These are phyloP conservation scores for Rubroboletus pulcherrimus DNA, from an alignment of 768 basidiomycete genomes.

Conservation along the genomic window DNA sequence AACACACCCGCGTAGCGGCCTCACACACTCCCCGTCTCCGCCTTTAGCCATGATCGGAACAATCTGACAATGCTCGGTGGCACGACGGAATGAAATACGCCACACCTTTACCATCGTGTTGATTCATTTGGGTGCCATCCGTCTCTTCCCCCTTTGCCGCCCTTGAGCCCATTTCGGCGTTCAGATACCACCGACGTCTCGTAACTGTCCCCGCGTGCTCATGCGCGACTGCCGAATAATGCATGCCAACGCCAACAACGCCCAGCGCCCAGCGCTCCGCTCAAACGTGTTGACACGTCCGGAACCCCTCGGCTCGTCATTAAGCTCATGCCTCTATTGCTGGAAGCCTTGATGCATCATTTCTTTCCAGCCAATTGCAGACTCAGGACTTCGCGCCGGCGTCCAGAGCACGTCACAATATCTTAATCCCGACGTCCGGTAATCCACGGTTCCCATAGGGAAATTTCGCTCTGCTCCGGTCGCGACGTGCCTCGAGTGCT, in stretches of 20 bases:
- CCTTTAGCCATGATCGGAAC: constrained; percentile 6
- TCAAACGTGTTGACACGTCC: constrained; percentile 7
- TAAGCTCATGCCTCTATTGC: neutral
- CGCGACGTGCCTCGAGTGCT: neutral
- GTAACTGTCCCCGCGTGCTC: neutral
- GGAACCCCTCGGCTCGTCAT: neutral
- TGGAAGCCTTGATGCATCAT: neutral
- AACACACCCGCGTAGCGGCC: neutral
- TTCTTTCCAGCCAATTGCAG: neutral
- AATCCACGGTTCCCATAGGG: neutral
- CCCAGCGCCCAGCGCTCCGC: neutral
- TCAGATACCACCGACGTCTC: neutral
- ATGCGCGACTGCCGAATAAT: neutral
- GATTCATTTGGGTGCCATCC: neutral
- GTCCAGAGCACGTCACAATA: neutral
- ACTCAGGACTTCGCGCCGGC: neutral
- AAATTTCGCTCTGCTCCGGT: constrained; percentile 5
- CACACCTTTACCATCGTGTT: neutral
- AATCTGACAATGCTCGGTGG: constrained; percentile 3
- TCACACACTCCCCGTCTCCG: neutral
- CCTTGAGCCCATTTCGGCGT: neutral
- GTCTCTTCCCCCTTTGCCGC: neutral
- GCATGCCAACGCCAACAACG: constrained; percentile 5
- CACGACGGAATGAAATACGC: neutral
- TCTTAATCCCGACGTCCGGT: constrained; percentile 1